A percentile compares a stretch with the other conserved stretches of the same genome.
Conservation (phyloP, 129 eudicot species). For the Centaurea solstitialis region DNA sequence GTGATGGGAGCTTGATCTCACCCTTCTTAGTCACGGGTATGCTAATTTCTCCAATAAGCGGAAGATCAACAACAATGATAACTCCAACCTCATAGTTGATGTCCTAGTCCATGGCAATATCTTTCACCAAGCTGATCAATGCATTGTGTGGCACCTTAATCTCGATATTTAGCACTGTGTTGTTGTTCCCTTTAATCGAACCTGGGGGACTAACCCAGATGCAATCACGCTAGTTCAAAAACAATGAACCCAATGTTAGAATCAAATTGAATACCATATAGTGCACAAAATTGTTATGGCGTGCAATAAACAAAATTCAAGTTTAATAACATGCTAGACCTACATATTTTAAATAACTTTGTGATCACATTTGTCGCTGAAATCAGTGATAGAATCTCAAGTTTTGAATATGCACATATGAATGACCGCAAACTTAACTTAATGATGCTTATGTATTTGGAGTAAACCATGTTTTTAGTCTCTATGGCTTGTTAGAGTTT, state of each 20-base stretch:
- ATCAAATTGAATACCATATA: not conserved
- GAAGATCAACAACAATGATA: slow-evolving; percentile 24
- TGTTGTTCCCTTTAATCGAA: slow-evolving; percentile 16
- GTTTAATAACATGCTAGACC: not conserved
- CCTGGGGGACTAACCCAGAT: slow-evolving; percentile 26
- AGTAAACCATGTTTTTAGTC: not conserved
- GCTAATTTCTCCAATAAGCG: slow-evolving; percentile 20
- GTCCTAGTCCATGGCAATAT: slow-evolving; percentile 37
- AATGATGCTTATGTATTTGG: not conserved
- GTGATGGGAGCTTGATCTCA: slow-evolving; percentile 39
- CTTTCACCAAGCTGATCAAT: slow-evolving; percentile 28
- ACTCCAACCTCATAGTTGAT: slow-evolving; percentile 36
- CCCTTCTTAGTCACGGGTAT: slow-evolving; percentile 26
- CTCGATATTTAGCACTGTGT: slow-evolving; percentile 19
- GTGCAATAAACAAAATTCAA: not conserved
- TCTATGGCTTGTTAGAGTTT: not conserved
- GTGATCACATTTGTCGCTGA: not conserved
- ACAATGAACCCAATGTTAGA: slow-evolving; percentile 1
- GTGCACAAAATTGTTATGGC: not conserved
- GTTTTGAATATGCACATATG: not conserved
- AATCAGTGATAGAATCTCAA: not conserved
- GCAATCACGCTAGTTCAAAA: slow-evolving; percentile 30
- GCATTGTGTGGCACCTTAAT: slow-evolving; percentile 28
- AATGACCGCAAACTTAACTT: not conserved
- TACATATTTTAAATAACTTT: not conserved